Percentiles rank a stretch among this genome's conserved stretches.
Evolutionary conservation across 2,329 filamentous ascomycete species (phyloP).

Genomic region (Penicillium palitans): DNA sequence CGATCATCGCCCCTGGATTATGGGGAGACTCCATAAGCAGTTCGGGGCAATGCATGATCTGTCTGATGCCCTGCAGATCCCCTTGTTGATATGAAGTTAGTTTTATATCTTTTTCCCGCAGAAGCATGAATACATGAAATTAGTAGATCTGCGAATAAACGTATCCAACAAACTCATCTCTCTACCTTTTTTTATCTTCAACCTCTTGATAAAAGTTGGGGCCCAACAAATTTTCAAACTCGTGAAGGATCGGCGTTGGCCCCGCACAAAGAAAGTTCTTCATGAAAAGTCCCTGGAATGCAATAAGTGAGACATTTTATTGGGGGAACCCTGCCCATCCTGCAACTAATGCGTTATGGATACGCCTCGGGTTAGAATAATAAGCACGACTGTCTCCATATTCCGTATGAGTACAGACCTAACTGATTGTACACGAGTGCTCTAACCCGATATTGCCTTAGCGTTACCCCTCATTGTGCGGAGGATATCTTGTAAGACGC

Average conservation of each 20-base stretch:
- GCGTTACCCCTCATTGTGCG: slow-evolving; percentile 1
- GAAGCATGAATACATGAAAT: neutral
- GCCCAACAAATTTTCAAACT: neutral
- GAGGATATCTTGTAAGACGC: neutral
- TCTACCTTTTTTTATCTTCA: neutral
- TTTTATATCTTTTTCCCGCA: neutral
- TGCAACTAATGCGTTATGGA: neutral
- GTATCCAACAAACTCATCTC: neutral
- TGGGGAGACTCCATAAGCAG: neutral
- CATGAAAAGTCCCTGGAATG: neutral
- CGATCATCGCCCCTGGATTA: neutral
- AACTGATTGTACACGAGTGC: neutral
- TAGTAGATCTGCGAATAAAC: neutral
- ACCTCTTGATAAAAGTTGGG: neutral
- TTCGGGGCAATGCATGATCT: neutral
- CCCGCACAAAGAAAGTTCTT: slow-evolving; percentile 1
- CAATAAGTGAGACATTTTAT: neutral
- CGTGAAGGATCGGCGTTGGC: slow-evolving; percentile 4
- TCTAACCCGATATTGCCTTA: neutral
- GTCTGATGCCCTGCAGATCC: neutral
- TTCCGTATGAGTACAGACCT: neutral
- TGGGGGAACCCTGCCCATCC: neutral
- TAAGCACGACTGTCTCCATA: neutral
- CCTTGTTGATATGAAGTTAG: neutral
- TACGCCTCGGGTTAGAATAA: neutral